Base-by-base conservation (phyloP, 2,329 filamentous ascomycete species). In the Cordyceps militaris region DNA sequence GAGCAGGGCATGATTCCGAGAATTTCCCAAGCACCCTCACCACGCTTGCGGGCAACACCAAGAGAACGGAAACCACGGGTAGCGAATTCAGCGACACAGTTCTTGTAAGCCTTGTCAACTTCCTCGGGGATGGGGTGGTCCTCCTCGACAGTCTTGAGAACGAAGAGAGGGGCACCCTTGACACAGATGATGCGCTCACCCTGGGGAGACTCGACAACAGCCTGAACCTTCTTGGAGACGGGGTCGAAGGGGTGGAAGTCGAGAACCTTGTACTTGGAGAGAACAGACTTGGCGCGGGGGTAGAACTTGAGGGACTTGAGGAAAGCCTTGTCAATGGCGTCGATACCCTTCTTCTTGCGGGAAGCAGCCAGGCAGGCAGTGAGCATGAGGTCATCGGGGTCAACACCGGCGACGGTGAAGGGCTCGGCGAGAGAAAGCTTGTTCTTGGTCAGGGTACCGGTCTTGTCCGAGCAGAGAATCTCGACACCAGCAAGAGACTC, bases 1-100 rank as follows among this genome's bases (percentile, higher is more conserved):
- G 87, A 90, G 82, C 91, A 96, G 69, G 91, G 91, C 89, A 96
- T 93, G 68, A 96, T 96, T 68, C 91, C 91, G 66, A 96, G 85
- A 66, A 96, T 92, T 74, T 96, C 89, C 91, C 91, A 96, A 58
- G 83, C 78, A 70, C 84, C 83, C 73, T 88, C 83, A 70, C 83
- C 88, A 72, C 88, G 86, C 83, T 94, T 95, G 76, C 91, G 90
- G 68, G 91, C 91, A 77, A 96, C 88, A 81, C 91, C 91, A 51
- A 96, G 88, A 60, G 91, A 94, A 75, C 91, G 89, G 82, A 95
- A 96, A 78, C 91, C 91, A 83, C 91, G 89, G 67, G 86, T 89
- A 66, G 91, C 91, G 70, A 95, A 95, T 73, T 96, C 91, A 52
- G 88, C 88, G 61, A 96, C 90, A 74, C 91, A 93, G 78, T 90